Conservation (phyloP, 2,329 filamentous ascomycete genomes). For the Lojkania enalia region DNA sequence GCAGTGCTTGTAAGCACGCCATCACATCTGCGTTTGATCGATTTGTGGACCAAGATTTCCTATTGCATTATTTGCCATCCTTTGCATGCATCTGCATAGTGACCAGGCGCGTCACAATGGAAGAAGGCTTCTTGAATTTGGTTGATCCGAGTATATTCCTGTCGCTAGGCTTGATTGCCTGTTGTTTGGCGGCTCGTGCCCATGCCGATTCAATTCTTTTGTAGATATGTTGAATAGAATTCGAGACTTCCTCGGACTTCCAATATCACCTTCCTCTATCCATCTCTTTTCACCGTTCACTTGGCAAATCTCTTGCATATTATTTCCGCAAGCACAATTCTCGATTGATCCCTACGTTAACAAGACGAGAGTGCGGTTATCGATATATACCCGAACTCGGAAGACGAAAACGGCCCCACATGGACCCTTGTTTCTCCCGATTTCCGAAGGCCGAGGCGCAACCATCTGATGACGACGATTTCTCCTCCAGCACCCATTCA, state of each 20-base stretch:
- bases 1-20: slow-evolving; percentile 45
- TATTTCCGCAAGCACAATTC: no score
- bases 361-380: no score
- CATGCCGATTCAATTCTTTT: slow-evolving; percentile 16
- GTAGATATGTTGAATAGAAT: slow-evolving; percentile 21
- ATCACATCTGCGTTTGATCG: not conserved
- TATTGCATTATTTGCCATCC: not conserved
- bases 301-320: no score
- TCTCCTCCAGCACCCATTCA: slow-evolving; percentile 2
- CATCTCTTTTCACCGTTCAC: no score
- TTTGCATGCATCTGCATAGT: not conserved
- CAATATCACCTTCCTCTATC: slow-evolving; percentile 1
- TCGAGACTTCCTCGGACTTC: slow-evolving; percentile 3
- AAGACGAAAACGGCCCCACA: not conserved
- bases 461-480: slow-evolving; percentile 12
- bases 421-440: slow-evolving; percentile 19
- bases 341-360: no score
- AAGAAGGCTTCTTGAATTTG: not conserved
- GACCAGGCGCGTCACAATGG: not conserved
- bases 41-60: not conserved
- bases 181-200: not conserved
- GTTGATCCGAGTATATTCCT: slow-evolving; percentile 8
- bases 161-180: slow-evolving; percentile 14
- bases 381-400: no score
- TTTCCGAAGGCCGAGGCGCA: slow-evolving; percentile 31